phyloP scores from a whole-genome alignment of 108 stramenopile species.

The Aureococcus anophagefferens region DNA sequence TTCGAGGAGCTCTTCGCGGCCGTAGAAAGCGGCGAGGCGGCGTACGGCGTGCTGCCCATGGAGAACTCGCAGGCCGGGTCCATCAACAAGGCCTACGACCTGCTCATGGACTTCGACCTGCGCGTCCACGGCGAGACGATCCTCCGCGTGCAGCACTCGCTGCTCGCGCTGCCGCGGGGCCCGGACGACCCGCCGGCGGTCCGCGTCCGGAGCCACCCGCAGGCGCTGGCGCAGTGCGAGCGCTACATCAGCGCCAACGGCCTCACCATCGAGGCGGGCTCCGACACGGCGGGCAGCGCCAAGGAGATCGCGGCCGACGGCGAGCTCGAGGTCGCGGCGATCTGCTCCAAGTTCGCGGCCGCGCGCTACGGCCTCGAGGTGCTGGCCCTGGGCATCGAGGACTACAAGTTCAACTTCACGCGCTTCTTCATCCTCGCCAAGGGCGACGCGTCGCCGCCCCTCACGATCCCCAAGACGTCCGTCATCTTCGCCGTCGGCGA shows the following conservation, averaged over 20 bases:
- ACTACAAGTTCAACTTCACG: slow-evolving; percentile 93
- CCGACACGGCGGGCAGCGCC: slow-evolving; percentile 93
- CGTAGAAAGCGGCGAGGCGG: slow-evolving; percentile 79
- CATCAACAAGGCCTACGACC: slow-evolving; percentile 95
- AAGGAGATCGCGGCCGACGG: slow-evolving; percentile 77
- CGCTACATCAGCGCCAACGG: slow-evolving; percentile 73
- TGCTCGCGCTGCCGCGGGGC: slow-evolving; percentile 52
- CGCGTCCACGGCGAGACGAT: slow-evolving; percentile 1
- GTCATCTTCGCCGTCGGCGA: slow-evolving; percentile 88
- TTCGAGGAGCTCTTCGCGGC: slow-evolving; percentile 75
- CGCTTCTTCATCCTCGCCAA: slow-evolving; percentile 80
- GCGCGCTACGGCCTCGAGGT: slow-evolving; percentile 75
- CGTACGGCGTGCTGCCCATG: slow-evolving; percentile 86
- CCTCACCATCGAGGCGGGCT: slow-evolving; percentile 63
- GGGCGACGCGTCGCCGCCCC: slow-evolving; percentile 56
- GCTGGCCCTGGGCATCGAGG: slow-evolving; percentile 81
- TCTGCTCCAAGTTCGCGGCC: slow-evolving; percentile 71
- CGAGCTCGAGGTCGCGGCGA: slow-evolving; percentile 4
- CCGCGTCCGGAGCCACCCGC: slow-evolving; percentile 59
- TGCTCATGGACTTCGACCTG: slow-evolving; percentile 86
- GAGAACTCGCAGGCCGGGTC: slow-evolving; percentile 94
- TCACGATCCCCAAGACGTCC: slow-evolving; percentile 67
- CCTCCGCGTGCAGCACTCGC: slow-evolving; percentile 66
- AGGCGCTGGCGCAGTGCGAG: slow-evolving; percentile 95
- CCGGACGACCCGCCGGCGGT: not conserved